Conservation (phyloP, 352 stramenopile species). For the Pythium dissotocum region DNA sequence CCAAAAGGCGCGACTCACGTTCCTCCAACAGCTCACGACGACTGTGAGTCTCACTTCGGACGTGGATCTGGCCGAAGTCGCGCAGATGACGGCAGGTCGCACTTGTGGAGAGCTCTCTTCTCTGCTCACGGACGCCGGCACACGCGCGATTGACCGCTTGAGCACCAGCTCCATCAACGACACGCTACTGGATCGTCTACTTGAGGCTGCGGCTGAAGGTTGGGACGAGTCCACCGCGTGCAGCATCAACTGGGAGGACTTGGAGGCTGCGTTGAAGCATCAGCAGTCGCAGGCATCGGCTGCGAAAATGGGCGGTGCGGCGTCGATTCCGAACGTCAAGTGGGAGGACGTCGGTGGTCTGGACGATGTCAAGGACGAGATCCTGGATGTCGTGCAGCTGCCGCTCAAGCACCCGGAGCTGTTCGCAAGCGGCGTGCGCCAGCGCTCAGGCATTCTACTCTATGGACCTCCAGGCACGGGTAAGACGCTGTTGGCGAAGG, state of each 20-base stretch:
- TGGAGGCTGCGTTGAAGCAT: constrained; percentile 59
- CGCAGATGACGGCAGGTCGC: constrained; percentile 68
- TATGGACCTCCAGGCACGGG: constrained; percentile 88
- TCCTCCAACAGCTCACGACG: constrained; percentile 48
- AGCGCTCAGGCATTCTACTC: constrained; percentile 81
- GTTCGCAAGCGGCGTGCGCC: constrained; percentile 72
- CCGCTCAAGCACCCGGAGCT: constrained; percentile 84
- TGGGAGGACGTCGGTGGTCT: constrained; percentile 99
- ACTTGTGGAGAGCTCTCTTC: constrained; percentile 75
- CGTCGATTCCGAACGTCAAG: constrained; percentile 93
- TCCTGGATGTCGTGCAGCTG: constrained; percentile 88
- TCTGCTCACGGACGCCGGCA: constrained; percentile 63
- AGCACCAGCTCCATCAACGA: constrained; percentile 26
- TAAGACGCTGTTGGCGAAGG: constrained; percentile 95
- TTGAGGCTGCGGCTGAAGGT: not conserved
- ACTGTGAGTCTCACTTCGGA: constrained; percentile 41
- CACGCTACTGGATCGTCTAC: constrained; percentile 29
- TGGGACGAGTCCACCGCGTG: constrained; percentile 13
- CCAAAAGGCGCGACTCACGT: constrained; percentile 48
- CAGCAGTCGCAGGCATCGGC: constrained; percentile 70
- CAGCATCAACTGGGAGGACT: constrained; percentile 42
- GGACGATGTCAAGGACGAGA: constrained; percentile 98
- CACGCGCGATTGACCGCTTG: constrained; percentile 50
- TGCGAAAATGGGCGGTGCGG: constrained; percentile 57
- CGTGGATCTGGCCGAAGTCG: constrained; percentile 58